phyloP scores from a whole-genome alignment of 257 asterid genomes.

The Galeopsis tetrahit region DNA sequence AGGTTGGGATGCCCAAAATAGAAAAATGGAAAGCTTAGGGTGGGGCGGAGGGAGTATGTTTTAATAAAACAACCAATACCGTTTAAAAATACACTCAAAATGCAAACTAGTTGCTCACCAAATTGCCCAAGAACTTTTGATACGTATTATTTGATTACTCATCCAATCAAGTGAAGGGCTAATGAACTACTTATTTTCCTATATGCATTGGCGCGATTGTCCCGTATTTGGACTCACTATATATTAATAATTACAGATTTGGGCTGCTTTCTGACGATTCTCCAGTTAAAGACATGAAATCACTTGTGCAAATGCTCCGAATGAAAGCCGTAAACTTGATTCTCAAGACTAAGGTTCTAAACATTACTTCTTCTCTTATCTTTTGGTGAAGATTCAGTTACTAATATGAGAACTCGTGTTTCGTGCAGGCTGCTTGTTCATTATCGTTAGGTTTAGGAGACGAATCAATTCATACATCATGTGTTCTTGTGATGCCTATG shows the following conservation, averaged over 20 bases:
- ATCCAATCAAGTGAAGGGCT: background rate
- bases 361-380: conserved; percentile 18
- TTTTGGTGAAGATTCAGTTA: conserved; percentile 11
- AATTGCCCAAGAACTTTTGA: no score
- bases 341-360: conserved; percentile 72
- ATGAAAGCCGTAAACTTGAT: conserved; percentile 58
- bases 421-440: conserved; percentile 78
- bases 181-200: conserved; percentile 19
- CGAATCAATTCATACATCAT: conserved; percentile 78
- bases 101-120: no score
- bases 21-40: no score
- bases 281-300: conserved; percentile 63
- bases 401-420: conserved; percentile 28
- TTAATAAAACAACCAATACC: no score
- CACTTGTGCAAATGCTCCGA: conserved; percentile 57
- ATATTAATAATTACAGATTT: conserved; percentile 47
- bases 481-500: conserved; percentile 95
- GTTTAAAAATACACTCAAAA: no score
- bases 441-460: conserved; percentile 78
- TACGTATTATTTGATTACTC: background rate
- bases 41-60: no score
- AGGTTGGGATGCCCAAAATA: no score
- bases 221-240: conserved; percentile 20
- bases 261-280: conserved; percentile 60
- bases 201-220: conserved; percentile 11